A percentile compares a stretch with the other conserved stretches of the same genome.
Conservation (phyloP, 768 basidiomycete species). For the Termitomyces sp. region DNA sequence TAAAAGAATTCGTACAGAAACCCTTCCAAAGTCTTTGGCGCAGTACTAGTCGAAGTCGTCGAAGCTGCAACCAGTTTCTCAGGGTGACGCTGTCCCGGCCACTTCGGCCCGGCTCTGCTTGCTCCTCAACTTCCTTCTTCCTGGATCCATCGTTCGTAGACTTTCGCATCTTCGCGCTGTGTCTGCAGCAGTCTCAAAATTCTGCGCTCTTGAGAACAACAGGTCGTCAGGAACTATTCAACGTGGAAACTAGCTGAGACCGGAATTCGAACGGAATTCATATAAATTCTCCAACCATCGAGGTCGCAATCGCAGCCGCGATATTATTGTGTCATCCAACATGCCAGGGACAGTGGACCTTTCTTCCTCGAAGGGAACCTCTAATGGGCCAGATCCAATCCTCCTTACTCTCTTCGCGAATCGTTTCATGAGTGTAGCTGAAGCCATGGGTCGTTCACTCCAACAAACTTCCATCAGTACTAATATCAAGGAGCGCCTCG, state of each 20-base stretch:
- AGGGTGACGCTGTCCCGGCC: background rate
- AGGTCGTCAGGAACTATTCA: background rate
- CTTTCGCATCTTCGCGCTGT: background rate
- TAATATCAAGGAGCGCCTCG: conserved; percentile 94
- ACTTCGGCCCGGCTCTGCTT: background rate
- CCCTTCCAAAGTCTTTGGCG: background rate
- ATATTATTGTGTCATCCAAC: background rate
- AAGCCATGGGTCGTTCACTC: conserved; percentile 89
- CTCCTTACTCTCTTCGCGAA: conserved; percentile 90
- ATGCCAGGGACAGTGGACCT: background rate
- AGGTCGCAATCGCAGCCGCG: background rate
- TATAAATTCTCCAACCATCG: background rate
- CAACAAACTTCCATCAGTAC: conserved; percentile 91
- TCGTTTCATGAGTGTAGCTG: conserved; percentile 96
- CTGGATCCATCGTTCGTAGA: background rate
- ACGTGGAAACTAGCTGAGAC: background rate
- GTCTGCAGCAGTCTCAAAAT: background rate
- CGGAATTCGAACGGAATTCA: background rate
- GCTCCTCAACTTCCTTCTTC: background rate
- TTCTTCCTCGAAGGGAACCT: conserved; percentile 10
- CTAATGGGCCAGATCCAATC: conserved; percentile 72
- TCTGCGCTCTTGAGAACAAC: background rate
- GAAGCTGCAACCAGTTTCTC: background rate
- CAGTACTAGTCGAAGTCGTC: background rate
- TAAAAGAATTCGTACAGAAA: background rate